Conservation (phyloP, 768 basidiomycete species). For the Leccinum subtestaceum region DNA sequence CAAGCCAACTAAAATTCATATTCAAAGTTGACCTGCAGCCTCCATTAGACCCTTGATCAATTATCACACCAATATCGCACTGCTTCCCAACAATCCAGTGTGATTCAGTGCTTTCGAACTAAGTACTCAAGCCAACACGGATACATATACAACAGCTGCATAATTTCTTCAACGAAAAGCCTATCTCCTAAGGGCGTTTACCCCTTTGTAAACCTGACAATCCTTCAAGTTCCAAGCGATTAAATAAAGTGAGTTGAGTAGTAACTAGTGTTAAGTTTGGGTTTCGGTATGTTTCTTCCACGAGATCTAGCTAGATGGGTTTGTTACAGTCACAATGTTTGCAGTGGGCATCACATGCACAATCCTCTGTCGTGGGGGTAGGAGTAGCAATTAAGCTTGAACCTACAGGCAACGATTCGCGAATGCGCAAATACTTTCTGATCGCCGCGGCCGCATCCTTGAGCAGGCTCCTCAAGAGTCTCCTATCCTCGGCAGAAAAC, state of each 20-base stretch:
- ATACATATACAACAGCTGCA: not conserved
- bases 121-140: not conserved
- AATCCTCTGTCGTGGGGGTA: not conserved
- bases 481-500: not conserved
- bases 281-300: not conserved
- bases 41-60: not conserved
- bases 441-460: slow-evolving; percentile 20
- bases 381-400: not conserved
- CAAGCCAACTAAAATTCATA: not conserved
- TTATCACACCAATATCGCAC: not conserved
- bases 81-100: not conserved
- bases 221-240: no score
- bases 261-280: not conserved
- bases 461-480: slow-evolving; percentile 10
- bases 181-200: not conserved
- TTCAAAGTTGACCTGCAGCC: not conserved
- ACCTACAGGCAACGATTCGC: not conserved
- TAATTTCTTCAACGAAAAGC: not conserved
- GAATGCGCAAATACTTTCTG: slow-evolving; percentile 5
- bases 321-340: not conserved
- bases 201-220: not conserved
- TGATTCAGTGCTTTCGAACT: no score
- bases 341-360: not conserved
- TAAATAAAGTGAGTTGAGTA: not conserved
- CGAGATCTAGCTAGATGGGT: not conserved